Evolutionary conservation across 768 basidiomycete species (phyloP).

Genomic region (Pluteus cervinus): DNA sequence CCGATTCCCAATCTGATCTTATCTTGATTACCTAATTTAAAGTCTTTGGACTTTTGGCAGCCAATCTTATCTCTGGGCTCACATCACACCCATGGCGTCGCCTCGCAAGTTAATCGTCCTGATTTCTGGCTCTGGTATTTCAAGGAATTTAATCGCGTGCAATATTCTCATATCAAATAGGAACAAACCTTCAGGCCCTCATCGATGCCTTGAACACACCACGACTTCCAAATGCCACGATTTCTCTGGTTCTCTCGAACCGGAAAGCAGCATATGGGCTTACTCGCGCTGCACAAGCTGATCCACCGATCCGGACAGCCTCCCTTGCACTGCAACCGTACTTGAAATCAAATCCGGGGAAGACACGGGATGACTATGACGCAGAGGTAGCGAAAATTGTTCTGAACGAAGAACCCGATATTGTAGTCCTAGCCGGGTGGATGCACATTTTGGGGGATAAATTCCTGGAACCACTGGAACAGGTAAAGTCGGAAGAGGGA

Average conservation of each 20-base stretch:
- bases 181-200: slow-evolving; percentile 93
- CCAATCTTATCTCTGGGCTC: slow-evolving; percentile 12
- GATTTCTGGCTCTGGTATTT: slow-evolving; percentile 47
- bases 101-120: too few relatives aligned
- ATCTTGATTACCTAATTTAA: neutral
- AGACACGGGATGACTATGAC: slow-evolving; percentile 83
- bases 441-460: slow-evolving; percentile 91
- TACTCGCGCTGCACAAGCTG: slow-evolving; percentile 62
- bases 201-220: slow-evolving; percentile 80
- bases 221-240: slow-evolving; percentile 62
- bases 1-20: too few relatives aligned
- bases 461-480: slow-evolving; percentile 67
- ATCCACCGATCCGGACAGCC: slow-evolving; percentile 75
- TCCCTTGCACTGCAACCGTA: slow-evolving; percentile 84
- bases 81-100: slow-evolving; percentile 21
- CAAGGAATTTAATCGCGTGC: neutral
- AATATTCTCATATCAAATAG: slow-evolving; percentile 32
- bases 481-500: slow-evolving; percentile 27
- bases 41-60: neutral
- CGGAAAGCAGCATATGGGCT: slow-evolving; percentile 89
- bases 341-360: slow-evolving; percentile 63
- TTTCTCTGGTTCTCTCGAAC: slow-evolving; percentile 86
- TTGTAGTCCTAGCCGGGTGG: slow-evolving; percentile 96
- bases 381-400: slow-evolving; percentile 69
- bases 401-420: slow-evolving; percentile 59